These are phyloP conservation scores for Amauroascus verrucosus DNA, from an alignment of 2,329 filamentous ascomycete genomes.

Conservation along the genomic window DNA sequence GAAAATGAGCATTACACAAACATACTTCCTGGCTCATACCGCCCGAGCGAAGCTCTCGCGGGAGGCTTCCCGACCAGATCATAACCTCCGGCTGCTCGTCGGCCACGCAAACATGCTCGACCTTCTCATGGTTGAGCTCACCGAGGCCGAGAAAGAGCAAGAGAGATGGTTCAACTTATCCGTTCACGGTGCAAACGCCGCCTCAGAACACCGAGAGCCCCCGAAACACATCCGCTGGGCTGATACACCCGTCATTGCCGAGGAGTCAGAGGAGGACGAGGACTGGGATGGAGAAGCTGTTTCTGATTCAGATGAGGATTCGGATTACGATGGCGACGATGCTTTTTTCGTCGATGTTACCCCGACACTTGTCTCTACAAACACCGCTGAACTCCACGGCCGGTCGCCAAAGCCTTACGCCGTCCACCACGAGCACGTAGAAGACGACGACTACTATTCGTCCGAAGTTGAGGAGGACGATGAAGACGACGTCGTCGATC, in stretches of 20 bases:
- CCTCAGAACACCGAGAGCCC: slow-evolving; percentile 31
- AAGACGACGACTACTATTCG: slow-evolving; percentile 41
- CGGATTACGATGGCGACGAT: slow-evolving; percentile 42
- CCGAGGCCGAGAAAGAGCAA: slow-evolving; percentile 89
- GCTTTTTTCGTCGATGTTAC: slow-evolving; percentile 11
- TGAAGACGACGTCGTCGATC: slow-evolving; percentile 47
- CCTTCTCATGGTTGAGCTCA: slow-evolving; percentile 80
- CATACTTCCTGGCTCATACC: slow-evolving; percentile 96
- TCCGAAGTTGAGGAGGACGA: slow-evolving; percentile 13
- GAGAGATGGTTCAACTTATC: slow-evolving; percentile 97
- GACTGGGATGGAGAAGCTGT: slow-evolving; percentile 36
- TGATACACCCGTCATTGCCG: slow-evolving; percentile 59
- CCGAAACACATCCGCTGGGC: slow-evolving; percentile 76
- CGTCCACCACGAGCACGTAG: neutral
- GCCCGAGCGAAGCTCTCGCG: slow-evolving; percentile 90
- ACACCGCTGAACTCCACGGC: neutral
- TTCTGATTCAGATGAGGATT: slow-evolving; percentile 41
- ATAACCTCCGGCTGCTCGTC: slow-evolving; percentile 89
- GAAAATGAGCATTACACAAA: slow-evolving; percentile 96
- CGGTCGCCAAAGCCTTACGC: neutral
- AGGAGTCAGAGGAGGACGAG: slow-evolving; percentile 59
- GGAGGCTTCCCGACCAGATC: slow-evolving; percentile 81
- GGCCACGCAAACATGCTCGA: slow-evolving; percentile 98
- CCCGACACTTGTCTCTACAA: neutral
- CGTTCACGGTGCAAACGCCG: slow-evolving; percentile 58